Evolutionary conservation across 768 basidiomycete genomes (phyloP), one percentile per base, ranked within the genome.

Genomic region (Mycena vitilis): DNA sequence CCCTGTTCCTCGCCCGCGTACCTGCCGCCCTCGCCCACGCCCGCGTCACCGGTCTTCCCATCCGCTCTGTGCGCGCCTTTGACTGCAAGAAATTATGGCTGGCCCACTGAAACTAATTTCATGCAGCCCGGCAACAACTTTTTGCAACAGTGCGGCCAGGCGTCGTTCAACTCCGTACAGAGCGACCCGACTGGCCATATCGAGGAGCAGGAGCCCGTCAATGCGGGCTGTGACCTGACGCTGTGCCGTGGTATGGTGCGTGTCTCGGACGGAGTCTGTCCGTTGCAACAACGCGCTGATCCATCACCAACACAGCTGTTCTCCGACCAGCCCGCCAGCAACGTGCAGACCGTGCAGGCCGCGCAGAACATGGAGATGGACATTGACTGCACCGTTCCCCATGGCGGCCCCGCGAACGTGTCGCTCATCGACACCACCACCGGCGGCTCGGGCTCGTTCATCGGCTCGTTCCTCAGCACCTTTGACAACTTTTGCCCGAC

Each of bases 241-340:
- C 64, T 72, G 5, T 72, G 71, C 66, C 67, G 71, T n/a, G 71
- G 71, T 16, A 72, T 72, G 71, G 68, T 69, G 47, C 15, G 63
- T 13, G 10, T 10, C 40, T 10, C 11, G 11, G 38, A 40, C 38
- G 38, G 30, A 3, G 30, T 5, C 30, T 30, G 30, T 5, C 30
- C 30, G 30, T 34, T 47, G 49, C 49, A 6, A 34, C 11, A 25
- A 15, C 5, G 36, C 38, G 40, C 49, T 58, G 4, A 68, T 34
- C 12, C 30, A 22, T 34, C 36, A 23, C n/a, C 61, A 22, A 18
- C 36, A 23, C 30, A 69, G 68, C 63, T 65, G 6, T 72, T 72
- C 55, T 49, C 48, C 15, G 71, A 72, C 54, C 63, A 65, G 57
- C 71, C 70, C 2, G 38, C 61, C 54, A 59, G 47, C 57, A 64